A percentile compares a stretch with the other conserved stretches of the same genome.
Evolutionary conservation across 1,284 basidiomycete genomes (phyloP).

Genomic region (Singerocomus rubriflavus): DNA sequence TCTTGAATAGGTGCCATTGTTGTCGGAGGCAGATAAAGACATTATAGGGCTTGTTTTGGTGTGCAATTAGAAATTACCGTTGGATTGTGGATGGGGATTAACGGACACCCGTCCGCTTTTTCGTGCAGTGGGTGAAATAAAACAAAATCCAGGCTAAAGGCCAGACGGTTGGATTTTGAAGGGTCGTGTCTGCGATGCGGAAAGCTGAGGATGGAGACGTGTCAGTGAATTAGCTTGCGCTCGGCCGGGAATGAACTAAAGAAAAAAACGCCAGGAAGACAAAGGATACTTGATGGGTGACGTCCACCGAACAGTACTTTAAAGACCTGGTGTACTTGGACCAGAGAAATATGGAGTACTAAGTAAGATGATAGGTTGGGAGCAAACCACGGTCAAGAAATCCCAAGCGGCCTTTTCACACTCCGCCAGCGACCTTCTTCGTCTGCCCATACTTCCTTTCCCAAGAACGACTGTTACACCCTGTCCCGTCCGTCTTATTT

Average conservation of each 20-base stretch:
- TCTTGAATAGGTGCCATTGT: constrained; percentile 72
- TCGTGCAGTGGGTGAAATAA: constrained; percentile 31
- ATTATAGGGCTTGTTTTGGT: constrained; percentile 68
- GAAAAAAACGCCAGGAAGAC: constrained; percentile 26
- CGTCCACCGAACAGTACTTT: constrained; percentile 35
- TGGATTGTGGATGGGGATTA: constrained; percentile 46
- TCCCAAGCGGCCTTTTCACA: constrained; percentile 36
- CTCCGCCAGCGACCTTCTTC: constrained; percentile 36
- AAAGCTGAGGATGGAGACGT: constrained; percentile 26
- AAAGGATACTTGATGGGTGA: constrained; percentile 32
- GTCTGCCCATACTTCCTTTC: constrained; percentile 12
- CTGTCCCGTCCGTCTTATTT: constrained; percentile 5
- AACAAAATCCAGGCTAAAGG: constrained; percentile 16
- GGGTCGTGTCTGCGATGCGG: constrained; percentile 33
- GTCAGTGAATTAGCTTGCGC: constrained; percentile 33
- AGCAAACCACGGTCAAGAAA: constrained; percentile 34
- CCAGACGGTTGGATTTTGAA: constrained; percentile 20
- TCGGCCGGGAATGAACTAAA: constrained; percentile 28
- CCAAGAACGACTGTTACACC: constrained; percentile 9
- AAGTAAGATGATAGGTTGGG: constrained; percentile 48
- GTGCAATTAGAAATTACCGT: constrained; percentile 80
- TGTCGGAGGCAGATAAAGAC: constrained; percentile 83
- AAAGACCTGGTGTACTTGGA: constrained; percentile 32
- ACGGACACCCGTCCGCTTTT: constrained; percentile 35
- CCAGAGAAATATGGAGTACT: constrained; percentile 42